These are phyloP conservation scores for Suillus tomentosus DNA, from an alignment of 768 basidiomycete species.

Conservation along the genomic window DNA sequence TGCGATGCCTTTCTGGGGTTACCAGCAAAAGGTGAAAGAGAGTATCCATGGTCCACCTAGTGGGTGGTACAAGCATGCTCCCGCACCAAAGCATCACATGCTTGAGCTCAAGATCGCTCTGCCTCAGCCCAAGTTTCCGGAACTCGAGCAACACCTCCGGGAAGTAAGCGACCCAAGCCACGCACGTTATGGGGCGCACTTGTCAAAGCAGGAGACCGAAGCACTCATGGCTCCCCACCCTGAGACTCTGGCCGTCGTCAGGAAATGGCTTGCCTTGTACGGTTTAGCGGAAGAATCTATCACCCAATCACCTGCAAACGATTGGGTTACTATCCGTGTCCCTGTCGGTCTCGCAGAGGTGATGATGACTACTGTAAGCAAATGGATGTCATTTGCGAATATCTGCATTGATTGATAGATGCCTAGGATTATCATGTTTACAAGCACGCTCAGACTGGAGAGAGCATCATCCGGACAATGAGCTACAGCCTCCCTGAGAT, in stretches of 20 bases:
- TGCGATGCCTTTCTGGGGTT: slow-evolving; percentile 18
- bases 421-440: slow-evolving; percentile 64
- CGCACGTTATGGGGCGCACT: slow-evolving; percentile 53
- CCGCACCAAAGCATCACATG: slow-evolving; percentile 45
- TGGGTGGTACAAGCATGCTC: slow-evolving; percentile 48
- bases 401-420: background rate
- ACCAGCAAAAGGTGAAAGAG: slow-evolving; percentile 48
- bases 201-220: slow-evolving; percentile 70
- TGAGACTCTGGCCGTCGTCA: slow-evolving; percentile 53
- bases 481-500: slow-evolving; percentile 64
- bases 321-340: slow-evolving; percentile 66
- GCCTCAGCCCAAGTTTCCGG: slow-evolving; percentile 50
- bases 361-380: slow-evolving; percentile 66
- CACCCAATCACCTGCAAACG: slow-evolving; percentile 60
- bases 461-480: slow-evolving; percentile 63
- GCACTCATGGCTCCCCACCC: slow-evolving; percentile 58
- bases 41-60: slow-evolving; percentile 42
- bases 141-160: slow-evolving; percentile 52
- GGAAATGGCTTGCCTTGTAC: slow-evolving; percentile 61
- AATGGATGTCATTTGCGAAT: background rate
- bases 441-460: slow-evolving; percentile 53
- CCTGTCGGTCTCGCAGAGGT: slow-evolving; percentile 62
- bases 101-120: slow-evolving; percentile 61
- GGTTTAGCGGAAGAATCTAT: slow-evolving; percentile 52
- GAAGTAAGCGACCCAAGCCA: slow-evolving; percentile 61